Percentiles rank a stretch among this genome's conserved stretches.
phyloP scores from a whole-genome alignment of 83 land plant species.

The Thuja plicata region DNA sequence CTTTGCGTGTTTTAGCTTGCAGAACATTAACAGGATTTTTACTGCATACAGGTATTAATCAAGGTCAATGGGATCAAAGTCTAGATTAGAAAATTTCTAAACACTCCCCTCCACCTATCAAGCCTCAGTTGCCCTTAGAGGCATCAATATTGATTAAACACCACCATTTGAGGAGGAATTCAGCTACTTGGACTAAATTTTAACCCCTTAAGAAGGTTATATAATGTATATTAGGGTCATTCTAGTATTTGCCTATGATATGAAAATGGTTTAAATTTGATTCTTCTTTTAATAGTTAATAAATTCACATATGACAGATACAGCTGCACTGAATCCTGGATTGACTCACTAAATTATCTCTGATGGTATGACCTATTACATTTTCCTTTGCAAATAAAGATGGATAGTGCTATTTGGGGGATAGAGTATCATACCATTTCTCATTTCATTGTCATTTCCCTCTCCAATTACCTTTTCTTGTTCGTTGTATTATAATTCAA shows the following conservation, averaged over 20 bases:
- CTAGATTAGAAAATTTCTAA: neutral
- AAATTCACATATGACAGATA: neutral
- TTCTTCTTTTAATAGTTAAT: neutral
- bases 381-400: neutral
- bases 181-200: neutral
- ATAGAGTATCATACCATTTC: neutral
- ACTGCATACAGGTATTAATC: no score
- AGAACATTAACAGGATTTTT: no score
- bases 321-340: neutral
- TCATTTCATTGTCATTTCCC: neutral
- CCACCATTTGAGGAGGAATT: neutral
- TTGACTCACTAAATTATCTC: neutral
- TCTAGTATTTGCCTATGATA: neutral
- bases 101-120: neutral
- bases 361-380: neutral
- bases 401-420: neutral
- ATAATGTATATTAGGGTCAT: neutral
- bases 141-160: neutral
- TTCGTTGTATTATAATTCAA: neutral
- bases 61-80: neutral
- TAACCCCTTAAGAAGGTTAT: neutral
- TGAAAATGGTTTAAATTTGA: neutral
- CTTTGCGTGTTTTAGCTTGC: no score
- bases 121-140: neutral
- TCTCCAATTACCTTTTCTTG: neutral